Conservation (phyloP, 208 protist species). For the Trypanosoma scelopori region DNA sequence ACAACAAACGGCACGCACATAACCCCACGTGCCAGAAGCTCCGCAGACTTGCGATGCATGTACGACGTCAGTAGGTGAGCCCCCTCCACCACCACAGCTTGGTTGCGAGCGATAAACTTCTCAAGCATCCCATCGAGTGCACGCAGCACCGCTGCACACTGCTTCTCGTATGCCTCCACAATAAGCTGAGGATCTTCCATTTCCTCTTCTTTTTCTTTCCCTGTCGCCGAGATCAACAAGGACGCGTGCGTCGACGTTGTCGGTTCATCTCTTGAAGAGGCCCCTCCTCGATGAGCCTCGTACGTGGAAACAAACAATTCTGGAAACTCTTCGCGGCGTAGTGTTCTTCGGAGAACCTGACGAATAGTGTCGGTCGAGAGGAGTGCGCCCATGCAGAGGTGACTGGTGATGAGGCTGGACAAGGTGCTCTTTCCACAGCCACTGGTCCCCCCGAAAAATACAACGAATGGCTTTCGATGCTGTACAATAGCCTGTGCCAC, state of each 20-base stretch:
- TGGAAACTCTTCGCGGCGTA: constrained; percentile 36
- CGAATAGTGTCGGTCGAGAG: constrained; percentile 93
- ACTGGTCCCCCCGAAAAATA: constrained; percentile 91
- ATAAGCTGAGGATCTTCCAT: constrained; percentile 26
- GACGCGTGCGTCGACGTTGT: neutral
- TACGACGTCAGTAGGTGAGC: constrained; percentile 56
- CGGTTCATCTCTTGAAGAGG: neutral
- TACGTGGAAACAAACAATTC: constrained; percentile 70
- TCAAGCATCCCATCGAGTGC: constrained; percentile 34
- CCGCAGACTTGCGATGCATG: constrained; percentile 30
- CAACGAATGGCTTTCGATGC: constrained; percentile 58
- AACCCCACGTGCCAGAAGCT: constrained; percentile 37
- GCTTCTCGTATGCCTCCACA: constrained; percentile 32
- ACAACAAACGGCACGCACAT: constrained; percentile 59
- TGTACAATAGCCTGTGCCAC: constrained; percentile 43
- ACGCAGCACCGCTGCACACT: constrained; percentile 29
- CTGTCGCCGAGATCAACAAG: no score
- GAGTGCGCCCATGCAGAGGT: constrained; percentile 79
- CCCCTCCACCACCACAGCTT: constrained; percentile 62
- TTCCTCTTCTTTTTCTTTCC: neutral
- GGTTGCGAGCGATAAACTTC: constrained; percentile 27
- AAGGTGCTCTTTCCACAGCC: constrained; percentile 92
- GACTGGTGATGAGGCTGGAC: constrained; percentile 71
- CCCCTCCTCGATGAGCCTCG: constrained; percentile 39
- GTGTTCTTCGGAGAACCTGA: constrained; percentile 65